A percentile compares a stretch with the other conserved stretches of the same genome.
Conservation (phyloP, 257 asterid species). For the Solanum chiquidenum region DNA sequence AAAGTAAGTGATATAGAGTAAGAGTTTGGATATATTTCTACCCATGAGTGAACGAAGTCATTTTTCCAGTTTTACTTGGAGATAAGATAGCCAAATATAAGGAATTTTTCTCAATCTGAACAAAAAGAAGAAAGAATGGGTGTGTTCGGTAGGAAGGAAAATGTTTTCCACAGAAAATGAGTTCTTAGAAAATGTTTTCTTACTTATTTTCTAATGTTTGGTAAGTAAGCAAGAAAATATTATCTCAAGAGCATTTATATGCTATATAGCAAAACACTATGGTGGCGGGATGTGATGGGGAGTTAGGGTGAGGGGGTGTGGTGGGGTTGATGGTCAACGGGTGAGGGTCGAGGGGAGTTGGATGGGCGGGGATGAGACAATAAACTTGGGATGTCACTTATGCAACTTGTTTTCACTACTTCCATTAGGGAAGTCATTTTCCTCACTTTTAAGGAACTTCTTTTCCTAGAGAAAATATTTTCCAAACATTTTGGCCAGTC, state of each 20-base stretch:
- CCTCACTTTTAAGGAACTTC: background rate
- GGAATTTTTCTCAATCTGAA: background rate
- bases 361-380: rapidly evolving
- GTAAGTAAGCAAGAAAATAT: background rate
- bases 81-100: background rate
- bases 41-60: background rate
- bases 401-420: background rate
- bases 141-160: background rate
- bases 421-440: background rate
- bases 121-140: background rate
- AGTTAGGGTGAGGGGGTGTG: background rate
- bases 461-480: background rate
- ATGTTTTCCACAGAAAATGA: background rate
- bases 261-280: background rate
- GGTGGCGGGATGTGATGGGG: background rate
- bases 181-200: background rate
- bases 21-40: background rate
- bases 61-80: background rate
- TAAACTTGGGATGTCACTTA: background rate
- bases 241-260: background rate
- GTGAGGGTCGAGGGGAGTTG: background rate
- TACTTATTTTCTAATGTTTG: background rate
- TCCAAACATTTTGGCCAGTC: background rate
- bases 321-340: too few species aligned
- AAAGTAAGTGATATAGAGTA: background rate